phyloP scores from a whole-genome alignment of 495 filamentous ascomycete species.

The Letharia columbiana region DNA sequence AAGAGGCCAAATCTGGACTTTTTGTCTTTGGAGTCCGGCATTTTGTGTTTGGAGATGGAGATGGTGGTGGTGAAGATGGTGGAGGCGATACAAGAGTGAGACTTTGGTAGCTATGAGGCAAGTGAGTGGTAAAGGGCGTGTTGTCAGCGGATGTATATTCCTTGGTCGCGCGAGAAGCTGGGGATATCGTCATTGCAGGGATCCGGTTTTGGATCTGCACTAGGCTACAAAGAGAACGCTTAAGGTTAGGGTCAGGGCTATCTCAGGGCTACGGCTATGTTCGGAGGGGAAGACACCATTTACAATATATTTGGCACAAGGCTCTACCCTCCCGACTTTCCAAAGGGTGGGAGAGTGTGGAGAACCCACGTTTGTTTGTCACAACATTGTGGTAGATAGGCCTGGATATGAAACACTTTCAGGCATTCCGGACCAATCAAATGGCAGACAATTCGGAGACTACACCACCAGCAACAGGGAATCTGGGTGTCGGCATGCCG shows the following conservation, averaged over 20 bases:
- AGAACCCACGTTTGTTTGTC: no score
- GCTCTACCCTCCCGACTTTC: no score
- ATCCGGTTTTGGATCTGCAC: not conserved
- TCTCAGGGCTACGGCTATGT: not conserved
- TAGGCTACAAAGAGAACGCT: not conserved
- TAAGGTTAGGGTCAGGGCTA: no score
- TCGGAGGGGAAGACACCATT: no score
- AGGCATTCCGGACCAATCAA: not conserved
- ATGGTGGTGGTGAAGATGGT: not conserved
- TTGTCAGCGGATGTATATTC: not conserved
- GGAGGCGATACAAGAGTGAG: not conserved
- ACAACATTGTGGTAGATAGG: no score
- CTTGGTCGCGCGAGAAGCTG: not conserved
- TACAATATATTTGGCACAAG: not conserved
- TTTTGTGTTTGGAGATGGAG: not conserved
- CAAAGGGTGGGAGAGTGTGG: no score
- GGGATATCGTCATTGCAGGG: constrained; percentile 7
- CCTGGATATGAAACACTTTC: no score
- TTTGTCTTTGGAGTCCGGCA: constrained; percentile 16
- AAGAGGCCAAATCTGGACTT: constrained; percentile 17
- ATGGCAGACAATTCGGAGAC: not conserved
- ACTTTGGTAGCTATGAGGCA: not conserved
- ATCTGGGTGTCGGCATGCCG: no score
- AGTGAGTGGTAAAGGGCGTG: not conserved
- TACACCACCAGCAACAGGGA: no score